Evolutionary conservation across 129 eudicot genomes (phyloP).

Genomic region (Sambucus nigra): DNA sequence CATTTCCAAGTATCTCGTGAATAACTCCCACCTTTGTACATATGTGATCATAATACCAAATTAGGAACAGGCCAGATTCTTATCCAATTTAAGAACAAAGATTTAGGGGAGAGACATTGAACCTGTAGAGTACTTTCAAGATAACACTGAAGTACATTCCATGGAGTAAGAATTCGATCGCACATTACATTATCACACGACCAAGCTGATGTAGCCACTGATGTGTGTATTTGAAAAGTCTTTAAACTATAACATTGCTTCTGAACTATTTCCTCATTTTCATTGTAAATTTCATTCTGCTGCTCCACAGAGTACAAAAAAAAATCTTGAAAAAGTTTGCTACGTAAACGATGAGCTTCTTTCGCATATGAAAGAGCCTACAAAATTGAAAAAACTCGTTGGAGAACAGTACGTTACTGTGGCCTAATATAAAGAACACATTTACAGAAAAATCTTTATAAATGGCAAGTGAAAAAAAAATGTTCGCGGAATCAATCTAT

Average conservation of each 20-base stretch:
- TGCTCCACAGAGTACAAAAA: slow-evolving; percentile 50
- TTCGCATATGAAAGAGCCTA: slow-evolving; percentile 85
- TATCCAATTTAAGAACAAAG: background rate
- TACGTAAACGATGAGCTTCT: slow-evolving; percentile 73
- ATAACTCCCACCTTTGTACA: slow-evolving; percentile 54
- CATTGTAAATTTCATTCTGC: slow-evolving; percentile 27
- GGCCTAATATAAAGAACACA: background rate
- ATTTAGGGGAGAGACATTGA: slow-evolving; percentile 8
- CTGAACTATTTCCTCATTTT: slow-evolving; percentile 32
- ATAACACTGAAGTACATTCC: slow-evolving; percentile 82
- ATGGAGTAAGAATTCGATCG: slow-evolving; percentile 59
- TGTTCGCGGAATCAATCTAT: too few species aligned
- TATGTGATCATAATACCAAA: slow-evolving; percentile 13
- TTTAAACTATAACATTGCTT: slow-evolving; percentile 34
- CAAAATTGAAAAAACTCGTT: background rate
- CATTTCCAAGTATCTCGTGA: slow-evolving; percentile 85
- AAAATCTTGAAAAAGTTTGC: slow-evolving; percentile 49
- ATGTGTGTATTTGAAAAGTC: slow-evolving; percentile 31
- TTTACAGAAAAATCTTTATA: too few species aligned
- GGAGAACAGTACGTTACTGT: background rate
- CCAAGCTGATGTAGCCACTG: slow-evolving; percentile 46
- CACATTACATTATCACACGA: slow-evolving; percentile 17
- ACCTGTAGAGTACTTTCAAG: slow-evolving; percentile 98
- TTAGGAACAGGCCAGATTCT: background rate
- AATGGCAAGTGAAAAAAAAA: too few species aligned